These are phyloP conservation scores for Porcisia deanei DNA, from an alignment of 208 protist species.

Conservation along the genomic window DNA sequence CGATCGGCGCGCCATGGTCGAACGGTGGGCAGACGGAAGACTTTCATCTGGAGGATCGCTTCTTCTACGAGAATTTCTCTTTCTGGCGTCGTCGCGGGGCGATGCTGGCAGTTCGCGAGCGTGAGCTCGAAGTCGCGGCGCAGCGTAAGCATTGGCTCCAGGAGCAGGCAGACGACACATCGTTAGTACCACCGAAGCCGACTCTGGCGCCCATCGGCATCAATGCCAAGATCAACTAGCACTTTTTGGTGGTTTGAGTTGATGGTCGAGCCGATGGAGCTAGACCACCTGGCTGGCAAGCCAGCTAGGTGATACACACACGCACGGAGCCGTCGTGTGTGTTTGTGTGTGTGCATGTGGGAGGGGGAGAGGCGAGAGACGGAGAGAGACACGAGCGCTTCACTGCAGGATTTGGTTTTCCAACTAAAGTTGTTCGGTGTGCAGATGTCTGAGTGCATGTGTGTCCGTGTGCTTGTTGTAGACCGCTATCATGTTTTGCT, in stretches of 20 bases:
- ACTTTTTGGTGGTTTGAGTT: neutral
- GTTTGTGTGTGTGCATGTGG: neutral
- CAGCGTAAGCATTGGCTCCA: slow-evolving; percentile 80
- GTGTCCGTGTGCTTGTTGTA: too few relatives aligned
- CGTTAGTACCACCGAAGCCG: slow-evolving; percentile 56
- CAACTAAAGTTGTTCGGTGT: too few relatives aligned
- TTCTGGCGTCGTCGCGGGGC: slow-evolving; percentile 81
- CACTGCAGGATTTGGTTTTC: too few relatives aligned
- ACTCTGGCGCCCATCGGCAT: slow-evolving; percentile 81
- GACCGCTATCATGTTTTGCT: too few relatives aligned
- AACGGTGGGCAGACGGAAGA: slow-evolving; percentile 92
- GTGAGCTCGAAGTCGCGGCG: slow-evolving; percentile 76
- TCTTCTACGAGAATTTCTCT: slow-evolving; percentile 89
- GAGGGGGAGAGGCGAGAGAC: too few relatives aligned
- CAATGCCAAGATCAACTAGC: slow-evolving; percentile 29
- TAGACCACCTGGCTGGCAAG: neutral
- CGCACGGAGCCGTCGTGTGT: neutral
- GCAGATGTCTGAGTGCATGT: too few relatives aligned
- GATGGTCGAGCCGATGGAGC: neutral
- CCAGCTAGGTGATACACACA: neutral
- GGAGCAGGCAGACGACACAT: slow-evolving; percentile 42
- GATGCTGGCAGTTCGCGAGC: slow-evolving; percentile 78
- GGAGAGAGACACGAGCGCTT: too few relatives aligned
- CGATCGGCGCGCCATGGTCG: slow-evolving; percentile 78
- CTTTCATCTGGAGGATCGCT: slow-evolving; percentile 91